Percentiles rank a stretch among this genome's conserved stretches.
Conservation (phyloP, 257 asterid genomes). For the Solanum phureja region DNA sequence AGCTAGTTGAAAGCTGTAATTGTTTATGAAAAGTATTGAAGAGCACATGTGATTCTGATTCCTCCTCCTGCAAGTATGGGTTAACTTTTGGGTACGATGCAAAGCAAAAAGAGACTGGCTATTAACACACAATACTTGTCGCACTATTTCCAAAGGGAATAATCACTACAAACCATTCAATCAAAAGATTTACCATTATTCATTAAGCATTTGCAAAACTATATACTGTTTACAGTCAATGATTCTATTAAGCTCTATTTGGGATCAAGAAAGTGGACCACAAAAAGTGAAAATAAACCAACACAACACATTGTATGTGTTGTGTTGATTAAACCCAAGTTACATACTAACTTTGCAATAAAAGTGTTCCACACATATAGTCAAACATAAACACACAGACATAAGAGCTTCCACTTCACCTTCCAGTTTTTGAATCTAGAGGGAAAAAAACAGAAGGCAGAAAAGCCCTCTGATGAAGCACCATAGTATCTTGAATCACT, state of each 20-base stretch:
- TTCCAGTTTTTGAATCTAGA: not conserved
- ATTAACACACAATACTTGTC: not conserved
- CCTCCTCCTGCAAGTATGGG: not conserved
- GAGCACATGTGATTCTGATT: not conserved
- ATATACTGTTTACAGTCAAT: not conserved
- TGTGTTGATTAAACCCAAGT: not conserved
- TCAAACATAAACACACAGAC: not conserved
- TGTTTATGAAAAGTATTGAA: not conserved
- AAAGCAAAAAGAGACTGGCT: not conserved
- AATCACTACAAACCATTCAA: not conserved
- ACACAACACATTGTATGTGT: not conserved
- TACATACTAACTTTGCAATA: not conserved
- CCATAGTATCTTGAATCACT: not conserved
- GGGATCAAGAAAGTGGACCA: not conserved
- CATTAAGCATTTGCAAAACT: not conserved
- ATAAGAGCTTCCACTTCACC: not conserved
- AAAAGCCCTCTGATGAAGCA: not conserved
- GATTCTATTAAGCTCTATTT: not conserved
- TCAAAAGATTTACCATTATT: not conserved
- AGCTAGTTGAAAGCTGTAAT: not conserved
- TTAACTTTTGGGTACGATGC: not conserved
- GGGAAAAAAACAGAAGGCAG: not conserved
- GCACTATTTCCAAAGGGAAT: not conserved
- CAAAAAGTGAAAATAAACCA: not conserved
- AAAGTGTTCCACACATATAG: not conserved